A percentile compares a stretch with the other conserved stretches of the same genome.
Evolutionary conservation across 257 asterid species (phyloP).

Genomic region (Ehretia macrophylla): DNA sequence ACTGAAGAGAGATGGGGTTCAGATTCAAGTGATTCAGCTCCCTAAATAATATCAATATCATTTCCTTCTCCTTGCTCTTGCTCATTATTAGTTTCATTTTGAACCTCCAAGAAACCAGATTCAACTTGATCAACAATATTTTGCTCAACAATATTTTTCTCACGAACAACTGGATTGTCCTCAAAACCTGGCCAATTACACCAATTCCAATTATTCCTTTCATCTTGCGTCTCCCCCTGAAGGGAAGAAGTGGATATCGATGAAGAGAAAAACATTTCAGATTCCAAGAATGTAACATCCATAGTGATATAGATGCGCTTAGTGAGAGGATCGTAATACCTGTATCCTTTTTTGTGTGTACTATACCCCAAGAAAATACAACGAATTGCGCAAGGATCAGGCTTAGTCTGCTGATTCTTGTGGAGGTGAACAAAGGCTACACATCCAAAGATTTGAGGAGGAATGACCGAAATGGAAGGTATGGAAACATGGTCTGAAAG

Average conservation of each 20-base stretch:
- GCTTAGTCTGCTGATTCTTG: slow-evolving; percentile 3
- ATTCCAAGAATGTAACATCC: slow-evolving; percentile 2
- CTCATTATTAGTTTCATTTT: too few species aligned
- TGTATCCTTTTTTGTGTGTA: background rate
- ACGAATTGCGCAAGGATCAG: slow-evolving; percentile 8
- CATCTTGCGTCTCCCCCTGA: background rate
- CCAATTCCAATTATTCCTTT: too few species aligned
- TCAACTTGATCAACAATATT: too few species aligned
- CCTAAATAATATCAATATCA: too few species aligned
- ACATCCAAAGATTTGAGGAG: background rate
- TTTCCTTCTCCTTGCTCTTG: too few species aligned
- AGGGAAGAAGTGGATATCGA: background rate
- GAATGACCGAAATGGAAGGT: background rate
- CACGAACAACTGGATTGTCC: too few species aligned
- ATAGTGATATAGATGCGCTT: background rate
- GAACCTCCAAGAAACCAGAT: too few species aligned
- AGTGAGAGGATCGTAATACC: background rate
- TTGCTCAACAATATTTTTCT: too few species aligned
- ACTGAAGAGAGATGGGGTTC: too few species aligned
- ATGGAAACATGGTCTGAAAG: background rate
- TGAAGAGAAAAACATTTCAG: background rate
- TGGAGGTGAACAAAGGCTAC: slow-evolving; percentile 9
- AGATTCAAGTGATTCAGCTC: too few species aligned
- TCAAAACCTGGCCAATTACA: too few species aligned
- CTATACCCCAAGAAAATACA: background rate